Evolutionary conservation across 2,329 filamentous ascomycete genomes (phyloP).

Genomic region (Epicoccum sorghinum): DNA sequence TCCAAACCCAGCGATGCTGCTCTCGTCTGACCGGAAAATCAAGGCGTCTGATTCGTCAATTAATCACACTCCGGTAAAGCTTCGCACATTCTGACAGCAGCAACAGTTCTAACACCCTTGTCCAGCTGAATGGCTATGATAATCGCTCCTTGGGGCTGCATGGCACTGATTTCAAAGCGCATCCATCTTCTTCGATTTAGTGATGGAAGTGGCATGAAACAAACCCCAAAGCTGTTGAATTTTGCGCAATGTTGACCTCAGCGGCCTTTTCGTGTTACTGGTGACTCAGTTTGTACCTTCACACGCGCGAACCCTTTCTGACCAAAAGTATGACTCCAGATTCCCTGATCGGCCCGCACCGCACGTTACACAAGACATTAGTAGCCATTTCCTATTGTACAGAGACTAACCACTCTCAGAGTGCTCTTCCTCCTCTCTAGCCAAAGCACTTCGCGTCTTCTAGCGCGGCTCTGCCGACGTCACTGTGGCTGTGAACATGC

Average conservation of each 20-base stretch:
- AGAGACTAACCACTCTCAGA: slow-evolving; percentile 15
- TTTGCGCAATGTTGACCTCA: neutral
- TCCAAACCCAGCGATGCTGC: slow-evolving; percentile 28
- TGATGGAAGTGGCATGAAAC: no score
- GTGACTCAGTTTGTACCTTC: slow-evolving; percentile 1
- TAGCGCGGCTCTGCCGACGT: slow-evolving; percentile 40
- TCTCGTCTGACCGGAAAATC: slow-evolving; percentile 43
- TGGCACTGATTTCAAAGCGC: neutral
- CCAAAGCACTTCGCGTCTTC: slow-evolving; percentile 18
- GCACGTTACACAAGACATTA: slow-evolving; percentile 20
- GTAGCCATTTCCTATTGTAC: slow-evolving; percentile 12
- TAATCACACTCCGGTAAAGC: neutral
- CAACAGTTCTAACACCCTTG: slow-evolving; percentile 34
- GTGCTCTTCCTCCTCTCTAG: slow-evolving; percentile 24
- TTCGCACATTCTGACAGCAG: slow-evolving; percentile 15
- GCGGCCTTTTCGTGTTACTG: neutral
- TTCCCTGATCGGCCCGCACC: slow-evolving; percentile 26
- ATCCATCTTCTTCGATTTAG: neutral
- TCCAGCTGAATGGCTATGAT: slow-evolving; percentile 23
- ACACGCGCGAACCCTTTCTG: neutral
- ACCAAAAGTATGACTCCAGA: slow-evolving; percentile 28
- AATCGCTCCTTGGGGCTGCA: neutral
- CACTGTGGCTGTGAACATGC: slow-evolving; percentile 25
- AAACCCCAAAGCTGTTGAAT: no score
- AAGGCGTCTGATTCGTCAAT: slow-evolving; percentile 30